phyloP scores from a whole-genome alignment of 106 monocot species.

The Triglochin maritima region DNA sequence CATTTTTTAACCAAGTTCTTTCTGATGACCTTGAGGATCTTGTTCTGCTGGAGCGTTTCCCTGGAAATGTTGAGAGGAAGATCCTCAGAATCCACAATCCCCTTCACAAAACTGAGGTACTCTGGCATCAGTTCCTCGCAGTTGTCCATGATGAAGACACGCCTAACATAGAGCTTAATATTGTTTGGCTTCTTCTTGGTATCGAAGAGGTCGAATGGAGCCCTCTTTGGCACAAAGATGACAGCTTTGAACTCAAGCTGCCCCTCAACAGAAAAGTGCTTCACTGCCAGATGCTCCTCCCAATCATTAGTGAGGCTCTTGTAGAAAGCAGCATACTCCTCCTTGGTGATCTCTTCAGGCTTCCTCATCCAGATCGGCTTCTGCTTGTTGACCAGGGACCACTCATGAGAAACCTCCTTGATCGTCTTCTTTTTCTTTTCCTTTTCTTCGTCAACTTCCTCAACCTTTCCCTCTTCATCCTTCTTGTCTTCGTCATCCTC shows the following conservation, averaged over 20 bases:
- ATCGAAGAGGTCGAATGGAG: constrained; percentile 21
- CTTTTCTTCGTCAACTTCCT: constrained; percentile 18
- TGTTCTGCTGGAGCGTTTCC: constrained; percentile 19
- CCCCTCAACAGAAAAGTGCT: constrained; percentile 24
- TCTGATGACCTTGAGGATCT: constrained; percentile 17
- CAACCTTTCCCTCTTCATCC: constrained; percentile 12
- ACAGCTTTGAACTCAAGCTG: constrained; percentile 21
- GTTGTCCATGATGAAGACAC: constrained; percentile 19
- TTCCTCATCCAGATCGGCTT: constrained; percentile 25
- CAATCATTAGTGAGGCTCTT: constrained; percentile 21
- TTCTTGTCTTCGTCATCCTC: constrained; percentile 23
- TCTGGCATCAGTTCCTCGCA: constrained; percentile 12
- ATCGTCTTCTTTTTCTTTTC: constrained; percentile 27
- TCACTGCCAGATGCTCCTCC: constrained; percentile 19
- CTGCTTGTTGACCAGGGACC: constrained; percentile 19
- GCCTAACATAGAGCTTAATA: constrained; percentile 12
- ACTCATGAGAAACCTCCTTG: constrained; percentile 14
- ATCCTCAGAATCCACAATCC: constrained; percentile 14
- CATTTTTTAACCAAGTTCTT: constrained; percentile 18
- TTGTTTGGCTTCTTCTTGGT: constrained; percentile 20
- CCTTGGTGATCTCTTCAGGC: constrained; percentile 18
- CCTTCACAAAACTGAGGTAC: constrained; percentile 9
- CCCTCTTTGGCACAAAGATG: constrained; percentile 13
- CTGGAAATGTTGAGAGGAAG: constrained; percentile 15
- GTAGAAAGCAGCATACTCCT: constrained; percentile 23